Conservation (phyloP, 768 basidiomycete genomes). For the Amyloporia xantha region DNA sequence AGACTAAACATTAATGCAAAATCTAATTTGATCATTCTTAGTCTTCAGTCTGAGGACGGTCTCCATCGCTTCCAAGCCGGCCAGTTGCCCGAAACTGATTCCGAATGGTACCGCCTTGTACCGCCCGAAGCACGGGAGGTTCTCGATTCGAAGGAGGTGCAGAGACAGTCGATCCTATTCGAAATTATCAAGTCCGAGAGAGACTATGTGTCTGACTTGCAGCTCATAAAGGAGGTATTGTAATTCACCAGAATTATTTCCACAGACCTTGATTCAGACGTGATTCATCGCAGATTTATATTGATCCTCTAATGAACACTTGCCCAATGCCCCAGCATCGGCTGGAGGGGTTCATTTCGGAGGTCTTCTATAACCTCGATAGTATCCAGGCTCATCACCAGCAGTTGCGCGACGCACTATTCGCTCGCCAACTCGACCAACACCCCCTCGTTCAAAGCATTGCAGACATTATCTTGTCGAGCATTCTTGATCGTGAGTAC, state of each 20-base stretch:
- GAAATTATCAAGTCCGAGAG: constrained; percentile 88
- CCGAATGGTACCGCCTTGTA: constrained; percentile 81
- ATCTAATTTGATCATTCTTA: constrained; percentile 18
- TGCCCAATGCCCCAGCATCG: constrained; percentile 57
- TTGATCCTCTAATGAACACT: constrained; percentile 54
- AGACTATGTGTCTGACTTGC: constrained; percentile 80
- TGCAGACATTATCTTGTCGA: constrained; percentile 79
- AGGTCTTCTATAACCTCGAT: constrained; percentile 81
- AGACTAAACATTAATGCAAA: neutral
- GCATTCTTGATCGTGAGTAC: constrained; percentile 32
- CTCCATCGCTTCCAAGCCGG: constrained; percentile 64
- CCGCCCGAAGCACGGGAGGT: constrained; percentile 63
- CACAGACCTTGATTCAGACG: neutral
- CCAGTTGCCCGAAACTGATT: constrained; percentile 55
- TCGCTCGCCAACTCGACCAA: constrained; percentile 75
- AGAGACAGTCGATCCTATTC: constrained; percentile 81
- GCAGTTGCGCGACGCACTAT: constrained; percentile 63
- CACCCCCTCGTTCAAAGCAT: constrained; percentile 79
- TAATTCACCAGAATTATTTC: no score
- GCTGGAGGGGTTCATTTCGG: constrained; percentile 60
- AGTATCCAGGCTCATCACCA: constrained; percentile 63
- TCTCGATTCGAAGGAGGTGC: constrained; percentile 70
- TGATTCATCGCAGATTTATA: constrained; percentile 54
- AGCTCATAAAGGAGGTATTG: constrained; percentile 58
- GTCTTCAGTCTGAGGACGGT: constrained; percentile 57